Evolutionary conservation across 192 early-diverging fungal genomes (phyloP).

Genomic region (Coemansia guatemalensis): DNA sequence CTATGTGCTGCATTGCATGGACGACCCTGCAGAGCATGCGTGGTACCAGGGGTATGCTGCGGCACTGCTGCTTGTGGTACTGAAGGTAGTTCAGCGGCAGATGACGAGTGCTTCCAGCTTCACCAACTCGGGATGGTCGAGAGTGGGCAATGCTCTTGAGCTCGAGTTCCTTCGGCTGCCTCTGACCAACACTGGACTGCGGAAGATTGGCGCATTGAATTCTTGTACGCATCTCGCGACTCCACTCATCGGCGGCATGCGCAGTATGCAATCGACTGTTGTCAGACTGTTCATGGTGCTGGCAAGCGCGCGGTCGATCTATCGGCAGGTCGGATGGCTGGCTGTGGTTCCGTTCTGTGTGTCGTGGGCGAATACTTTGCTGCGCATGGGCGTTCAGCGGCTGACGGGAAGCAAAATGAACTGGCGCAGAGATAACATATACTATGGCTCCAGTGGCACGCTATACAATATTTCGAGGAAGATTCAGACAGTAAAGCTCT

Average conservation of each 20-base stretch:
- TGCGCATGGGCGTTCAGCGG: background rate
- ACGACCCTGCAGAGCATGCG: slow-evolving; percentile 7
- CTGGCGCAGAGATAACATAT: background rate
- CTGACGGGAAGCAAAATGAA: slow-evolving; percentile 12
- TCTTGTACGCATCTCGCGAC: background rate
- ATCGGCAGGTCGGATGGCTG: slow-evolving; percentile 21
- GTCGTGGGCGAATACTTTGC: background rate
- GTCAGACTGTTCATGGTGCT: slow-evolving; percentile 7
- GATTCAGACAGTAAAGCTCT: slow-evolving; percentile 38
- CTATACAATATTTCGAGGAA: slow-evolving; percentile 13
- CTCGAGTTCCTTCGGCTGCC: slow-evolving; percentile 34
- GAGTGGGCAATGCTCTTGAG: slow-evolving; percentile 10
- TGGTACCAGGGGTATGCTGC: slow-evolving; percentile 24
- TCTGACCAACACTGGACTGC: slow-evolving; percentile 10
- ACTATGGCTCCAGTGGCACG: background rate
- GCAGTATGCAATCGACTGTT: background rate
- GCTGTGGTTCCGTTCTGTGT: slow-evolving; percentile 15
- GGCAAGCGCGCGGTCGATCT: slow-evolving; percentile 14
- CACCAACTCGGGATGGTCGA: slow-evolving; percentile 4
- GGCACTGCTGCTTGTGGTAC: slow-evolving; percentile 3
- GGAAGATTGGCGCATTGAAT: background rate
- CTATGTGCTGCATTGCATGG: slow-evolving; percentile 20
- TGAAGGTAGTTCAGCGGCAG: background rate
- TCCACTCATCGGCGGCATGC: slow-evolving; percentile 3
- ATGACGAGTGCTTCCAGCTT: background rate